Evolutionary conservation across 768 basidiomycete genomes (phyloP).

Genomic region (Crassisporium funariophilum): DNA sequence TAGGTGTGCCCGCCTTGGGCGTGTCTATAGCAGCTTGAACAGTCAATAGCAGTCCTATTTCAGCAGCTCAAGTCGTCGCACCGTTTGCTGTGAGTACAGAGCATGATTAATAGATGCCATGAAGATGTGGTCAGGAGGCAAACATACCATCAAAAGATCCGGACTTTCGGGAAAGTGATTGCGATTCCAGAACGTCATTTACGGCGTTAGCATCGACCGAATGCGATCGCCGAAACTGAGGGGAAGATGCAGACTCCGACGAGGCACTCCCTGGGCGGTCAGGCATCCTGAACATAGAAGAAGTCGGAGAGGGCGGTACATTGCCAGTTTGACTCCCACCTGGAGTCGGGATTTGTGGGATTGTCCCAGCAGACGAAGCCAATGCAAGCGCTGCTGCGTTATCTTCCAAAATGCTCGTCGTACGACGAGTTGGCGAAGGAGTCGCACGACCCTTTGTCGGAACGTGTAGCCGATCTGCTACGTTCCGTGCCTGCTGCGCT

Average conservation of each 20-base stretch:
- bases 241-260: background rate
- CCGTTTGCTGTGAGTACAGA: constrained; percentile 12
- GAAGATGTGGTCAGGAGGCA: background rate
- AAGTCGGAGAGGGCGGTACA: constrained; percentile 12
- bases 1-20: constrained; percentile 8
- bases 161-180: background rate
- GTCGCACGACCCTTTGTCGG: constrained; percentile 36
- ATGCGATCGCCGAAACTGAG: background rate
- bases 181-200: background rate
- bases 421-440: constrained; percentile 28
- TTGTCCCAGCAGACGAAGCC: constrained; percentile 21
- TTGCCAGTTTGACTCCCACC: constrained; percentile 3
- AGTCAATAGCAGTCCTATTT: background rate
- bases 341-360: constrained; percentile 7
- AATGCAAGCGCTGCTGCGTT: constrained; percentile 26
- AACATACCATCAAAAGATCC: background rate
- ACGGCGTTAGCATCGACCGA: constrained; percentile 1
- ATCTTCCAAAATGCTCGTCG: constrained; percentile 23
- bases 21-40: constrained; percentile 5
- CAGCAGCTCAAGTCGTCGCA: constrained; percentile 3
- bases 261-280: constrained; percentile 5
- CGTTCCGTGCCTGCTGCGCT: constrained; percentile 41
- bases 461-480: constrained; percentile 51
- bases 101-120: too few relatives aligned
- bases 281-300: constrained; percentile 9